Evolutionary conservation across 78 protist genomes (phyloP).

Genomic region (Creolimax fragrantissima): DNA sequence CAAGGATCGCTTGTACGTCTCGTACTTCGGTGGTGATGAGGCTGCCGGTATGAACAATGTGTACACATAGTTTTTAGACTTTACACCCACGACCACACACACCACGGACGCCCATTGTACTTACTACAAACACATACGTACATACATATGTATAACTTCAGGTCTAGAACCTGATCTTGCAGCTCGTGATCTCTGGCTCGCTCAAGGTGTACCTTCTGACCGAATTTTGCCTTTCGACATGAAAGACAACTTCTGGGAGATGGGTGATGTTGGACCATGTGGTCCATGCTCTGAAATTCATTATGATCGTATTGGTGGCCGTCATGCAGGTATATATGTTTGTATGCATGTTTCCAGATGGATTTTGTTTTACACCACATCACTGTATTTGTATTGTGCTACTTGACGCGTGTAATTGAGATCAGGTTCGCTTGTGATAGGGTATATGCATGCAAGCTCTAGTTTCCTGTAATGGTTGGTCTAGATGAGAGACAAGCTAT

Average conservation of each 20-base stretch:
- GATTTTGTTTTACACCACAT: conserved; percentile 60
- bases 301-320: conserved; percentile 89
- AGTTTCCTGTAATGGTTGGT: too few species aligned
- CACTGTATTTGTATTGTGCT: neutral
- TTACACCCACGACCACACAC: neutral
- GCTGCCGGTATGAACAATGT: conserved; percentile 37
- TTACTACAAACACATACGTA: too few species aligned
- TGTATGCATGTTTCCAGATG: neutral
- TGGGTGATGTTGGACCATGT: conserved; percentile 96
- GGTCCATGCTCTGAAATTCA: conserved; percentile 98
- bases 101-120: neutral
- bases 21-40: conserved; percentile 87
- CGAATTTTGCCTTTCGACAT: conserved; percentile 67
- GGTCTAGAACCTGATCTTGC: conserved; percentile 65
- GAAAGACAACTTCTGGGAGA: conserved; percentile 95
- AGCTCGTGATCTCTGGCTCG: conserved; percentile 82
- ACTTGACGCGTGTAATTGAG: too few species aligned
- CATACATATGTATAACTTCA: too few species aligned
- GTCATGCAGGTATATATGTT: conserved; percentile 59
- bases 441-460: too few species aligned
- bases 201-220: conserved; percentile 65
- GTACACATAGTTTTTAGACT: too few species aligned
- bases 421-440: too few species aligned
- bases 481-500: too few species aligned
- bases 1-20: conserved; percentile 77